Evolutionary conservation across 345 rosid genomes (phyloP).

Genomic region (Draba incana): DNA sequence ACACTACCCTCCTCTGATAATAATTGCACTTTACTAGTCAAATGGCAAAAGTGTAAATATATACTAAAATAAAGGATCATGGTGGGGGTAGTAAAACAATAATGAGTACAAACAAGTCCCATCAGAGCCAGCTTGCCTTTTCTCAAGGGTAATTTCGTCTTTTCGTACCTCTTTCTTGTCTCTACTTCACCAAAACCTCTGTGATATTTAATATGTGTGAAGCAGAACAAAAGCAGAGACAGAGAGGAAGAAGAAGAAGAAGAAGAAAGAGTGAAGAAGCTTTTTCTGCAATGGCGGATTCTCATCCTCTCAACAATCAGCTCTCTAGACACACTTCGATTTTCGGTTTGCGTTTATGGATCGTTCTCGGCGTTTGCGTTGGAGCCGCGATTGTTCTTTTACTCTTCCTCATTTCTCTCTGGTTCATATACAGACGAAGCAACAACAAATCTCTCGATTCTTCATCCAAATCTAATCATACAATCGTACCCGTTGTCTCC

Average conservation of each 20-base stretch:
- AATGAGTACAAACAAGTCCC: slow-evolving; percentile 36
- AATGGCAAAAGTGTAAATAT: slow-evolving; percentile 26
- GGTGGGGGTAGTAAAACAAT: neutral
- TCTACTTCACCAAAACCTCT: slow-evolving; percentile 29
- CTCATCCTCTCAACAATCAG: slow-evolving; percentile 66
- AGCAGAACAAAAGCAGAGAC: slow-evolving; percentile 33
- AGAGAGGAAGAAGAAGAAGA: neutral
- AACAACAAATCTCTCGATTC: slow-evolving; percentile 35
- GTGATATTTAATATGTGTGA: slow-evolving; percentile 39
- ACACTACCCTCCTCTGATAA: slow-evolving; percentile 7
- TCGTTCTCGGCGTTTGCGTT: slow-evolving; percentile 80
- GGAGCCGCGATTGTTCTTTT: slow-evolving; percentile 79
- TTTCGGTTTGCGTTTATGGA: slow-evolving; percentile 77
- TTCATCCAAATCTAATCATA: slow-evolving; percentile 40
- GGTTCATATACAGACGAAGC: slow-evolving; percentile 76
- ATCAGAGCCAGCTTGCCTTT: slow-evolving; percentile 44
- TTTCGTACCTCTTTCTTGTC: slow-evolving; percentile 10
- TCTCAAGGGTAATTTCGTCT: slow-evolving; percentile 17
- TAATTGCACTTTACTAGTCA: slow-evolving; percentile 16
- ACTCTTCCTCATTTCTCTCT: slow-evolving; percentile 82
- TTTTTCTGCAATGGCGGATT: slow-evolving; percentile 59
- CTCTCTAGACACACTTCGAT: slow-evolving; percentile 69
- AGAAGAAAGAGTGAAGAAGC: slow-evolving; percentile 17
- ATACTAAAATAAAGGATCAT: neutral
- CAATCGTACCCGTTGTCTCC: slow-evolving; percentile 69